Conservation (phyloP, 225 moss, liverwort and hornwort species). For the Marchantia polymorpha region DNA sequence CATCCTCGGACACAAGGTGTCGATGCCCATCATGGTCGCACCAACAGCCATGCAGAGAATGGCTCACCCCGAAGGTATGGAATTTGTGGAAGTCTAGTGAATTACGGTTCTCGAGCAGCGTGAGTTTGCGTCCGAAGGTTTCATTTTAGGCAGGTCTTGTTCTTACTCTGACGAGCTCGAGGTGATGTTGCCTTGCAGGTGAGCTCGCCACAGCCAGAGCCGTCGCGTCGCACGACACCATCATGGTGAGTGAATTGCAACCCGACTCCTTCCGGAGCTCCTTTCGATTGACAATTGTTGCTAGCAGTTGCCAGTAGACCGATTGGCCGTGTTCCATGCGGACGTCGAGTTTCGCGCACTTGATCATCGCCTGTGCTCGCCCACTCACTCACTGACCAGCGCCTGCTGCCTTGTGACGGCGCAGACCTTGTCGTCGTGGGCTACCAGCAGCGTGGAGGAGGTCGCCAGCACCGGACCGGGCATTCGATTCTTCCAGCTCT, state of each 20-base stretch:
- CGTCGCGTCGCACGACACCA: constrained; percentile 56
- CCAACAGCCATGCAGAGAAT: constrained; percentile 85
- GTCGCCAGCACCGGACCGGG: constrained; percentile 68
- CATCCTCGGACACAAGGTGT: constrained; percentile 61
- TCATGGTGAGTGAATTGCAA: constrained; percentile 49
- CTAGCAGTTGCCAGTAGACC: too few relatives aligned
- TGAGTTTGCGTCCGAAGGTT: neutral
- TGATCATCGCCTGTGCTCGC: too few relatives aligned
- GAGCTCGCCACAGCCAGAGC: constrained; percentile 87
- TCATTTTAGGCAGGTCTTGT: neutral
- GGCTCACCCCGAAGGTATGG: constrained; percentile 82
- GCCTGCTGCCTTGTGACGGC: neutral
- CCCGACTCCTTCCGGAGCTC: too few relatives aligned
- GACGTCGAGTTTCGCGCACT: too few relatives aligned
- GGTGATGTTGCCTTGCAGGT: constrained; percentile 39
- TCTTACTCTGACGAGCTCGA: too few relatives aligned
- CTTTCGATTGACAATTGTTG: too few relatives aligned
- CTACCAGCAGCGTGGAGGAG: constrained; percentile 81
- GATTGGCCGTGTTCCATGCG: too few relatives aligned
- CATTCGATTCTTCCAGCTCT: constrained; percentile 86
- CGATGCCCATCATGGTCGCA: constrained; percentile 96
- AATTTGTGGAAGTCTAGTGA: neutral
- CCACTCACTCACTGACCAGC: too few relatives aligned
- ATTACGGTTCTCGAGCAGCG: neutral
- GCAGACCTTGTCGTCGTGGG: constrained; percentile 75